Conservation (phyloP, 257 asterid species). For the Craterostigma plantagineum region DNA sequence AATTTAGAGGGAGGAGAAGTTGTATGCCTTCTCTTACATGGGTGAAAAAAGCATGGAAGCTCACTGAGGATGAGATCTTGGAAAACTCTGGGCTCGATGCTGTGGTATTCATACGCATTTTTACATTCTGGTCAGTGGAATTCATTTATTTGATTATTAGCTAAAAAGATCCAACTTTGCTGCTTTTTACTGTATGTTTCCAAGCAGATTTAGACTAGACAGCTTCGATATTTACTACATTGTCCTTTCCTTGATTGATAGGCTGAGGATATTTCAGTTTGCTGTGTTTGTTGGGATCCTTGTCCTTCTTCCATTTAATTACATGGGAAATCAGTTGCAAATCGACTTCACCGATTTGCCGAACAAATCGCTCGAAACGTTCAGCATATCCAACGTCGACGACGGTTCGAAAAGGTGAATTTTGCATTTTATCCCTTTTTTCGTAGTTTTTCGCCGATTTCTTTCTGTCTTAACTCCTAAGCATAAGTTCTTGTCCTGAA, state of each 20-base stretch:
- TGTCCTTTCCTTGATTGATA: conserved; percentile 18
- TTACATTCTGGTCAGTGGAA: conserved; percentile 47
- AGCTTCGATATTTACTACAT: not conserved
- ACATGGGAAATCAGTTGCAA: conserved; percentile 69
- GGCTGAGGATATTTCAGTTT: conserved; percentile 66
- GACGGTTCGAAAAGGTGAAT: conserved; percentile 84
- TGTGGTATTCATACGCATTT: conserved; percentile 85
- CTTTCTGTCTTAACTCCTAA: conserved; percentile 6
- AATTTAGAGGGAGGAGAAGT: conserved; percentile 19
- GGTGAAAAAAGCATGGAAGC: conserved; percentile 73
- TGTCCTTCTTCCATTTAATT: conserved; percentile 88
- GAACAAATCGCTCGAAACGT: conserved; percentile 69
- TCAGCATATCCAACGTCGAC: conserved; percentile 81
- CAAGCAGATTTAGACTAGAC: conserved; percentile 1
- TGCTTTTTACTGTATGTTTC: not conserved
- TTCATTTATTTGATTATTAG: not conserved
- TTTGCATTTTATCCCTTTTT: not conserved
- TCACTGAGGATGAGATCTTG: conserved; percentile 71
- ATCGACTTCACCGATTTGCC: conserved; percentile 59
- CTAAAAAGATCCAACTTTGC: not conserved
- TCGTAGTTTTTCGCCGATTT: conserved; percentile 2
- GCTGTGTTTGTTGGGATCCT: conserved; percentile 56
- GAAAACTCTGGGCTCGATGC: conserved; percentile 71
- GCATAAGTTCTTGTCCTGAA: conserved; percentile 20
- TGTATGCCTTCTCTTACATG: conserved; percentile 48